These are phyloP conservation scores for Verticillium tricorpus DNA, from an alignment of 2,329 filamentous ascomycete species.

Conservation along the genomic window DNA sequence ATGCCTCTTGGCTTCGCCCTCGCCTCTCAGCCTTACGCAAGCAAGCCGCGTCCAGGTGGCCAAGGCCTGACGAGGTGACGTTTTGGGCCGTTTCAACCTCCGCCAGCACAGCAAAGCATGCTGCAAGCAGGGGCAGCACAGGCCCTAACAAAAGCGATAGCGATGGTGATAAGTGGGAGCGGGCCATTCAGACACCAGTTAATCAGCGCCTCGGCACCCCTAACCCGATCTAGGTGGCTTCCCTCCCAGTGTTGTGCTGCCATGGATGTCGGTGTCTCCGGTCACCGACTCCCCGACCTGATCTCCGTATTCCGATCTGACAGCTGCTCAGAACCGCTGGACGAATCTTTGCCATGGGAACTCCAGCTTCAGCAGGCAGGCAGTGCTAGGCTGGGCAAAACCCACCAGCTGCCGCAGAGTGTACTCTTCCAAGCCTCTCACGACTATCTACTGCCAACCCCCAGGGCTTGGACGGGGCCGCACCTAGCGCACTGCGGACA, in stretches of 20 bases:
- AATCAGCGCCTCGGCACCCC: background rate
- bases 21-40: background rate
- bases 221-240: background rate
- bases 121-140: background rate
- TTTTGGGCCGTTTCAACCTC: background rate
- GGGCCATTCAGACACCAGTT: background rate
- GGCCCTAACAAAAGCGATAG: background rate
- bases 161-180: background rate
- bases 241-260: background rate
- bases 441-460: background rate
- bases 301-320: background rate
- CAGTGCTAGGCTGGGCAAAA: too few relatives aligned
- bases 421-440: background rate
- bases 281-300: background rate
- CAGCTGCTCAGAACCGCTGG: background rate
- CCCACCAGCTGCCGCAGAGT: too few relatives aligned
- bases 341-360: background rate
- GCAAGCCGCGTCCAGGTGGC: background rate
- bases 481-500: background rate
- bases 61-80: background rate
- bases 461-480: too few relatives aligned
- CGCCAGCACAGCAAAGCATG: background rate
- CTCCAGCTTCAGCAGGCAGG: too few relatives aligned
- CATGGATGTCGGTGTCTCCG: background rate
- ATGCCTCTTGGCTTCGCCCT: background rate